These are phyloP conservation scores for Alnus glutinosa DNA, from an alignment of 306 rosid species.

Conservation along the genomic window DNA sequence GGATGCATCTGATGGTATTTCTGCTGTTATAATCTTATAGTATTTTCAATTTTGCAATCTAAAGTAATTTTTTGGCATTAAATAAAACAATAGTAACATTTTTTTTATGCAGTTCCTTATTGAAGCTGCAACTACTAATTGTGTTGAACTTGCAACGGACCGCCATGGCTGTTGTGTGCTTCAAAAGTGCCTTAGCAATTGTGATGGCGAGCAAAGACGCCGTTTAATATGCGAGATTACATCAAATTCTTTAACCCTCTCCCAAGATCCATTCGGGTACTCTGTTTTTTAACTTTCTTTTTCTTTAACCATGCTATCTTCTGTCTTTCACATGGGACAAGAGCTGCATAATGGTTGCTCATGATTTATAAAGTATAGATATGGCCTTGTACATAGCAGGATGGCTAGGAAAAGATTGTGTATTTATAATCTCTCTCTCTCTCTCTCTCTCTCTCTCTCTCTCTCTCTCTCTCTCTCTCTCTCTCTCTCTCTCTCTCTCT, in stretches of 20 bases:
- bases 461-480: too few relatives aligned
- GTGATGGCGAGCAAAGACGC: slow-evolving; percentile 38
- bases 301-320: neutral
- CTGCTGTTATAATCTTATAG: neutral
- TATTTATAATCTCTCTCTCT: neutral
- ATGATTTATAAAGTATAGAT: neutral
- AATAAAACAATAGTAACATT: neutral
- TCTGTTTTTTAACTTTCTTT: slow-evolving; percentile 4
- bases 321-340: neutral
- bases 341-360: neutral
- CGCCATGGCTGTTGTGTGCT: slow-evolving; percentile 71
- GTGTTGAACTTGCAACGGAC: slow-evolving; percentile 55
- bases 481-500: too few relatives aligned
- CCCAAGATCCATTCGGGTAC: slow-evolving; percentile 66
- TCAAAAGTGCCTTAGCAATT: slow-evolving; percentile 51
- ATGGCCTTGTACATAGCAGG: neutral
- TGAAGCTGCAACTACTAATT: slow-evolving; percentile 47
- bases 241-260: slow-evolving; percentile 48
- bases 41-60: neutral
- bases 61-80: neutral
- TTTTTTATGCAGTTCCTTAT: slow-evolving; percentile 50
- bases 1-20: neutral
- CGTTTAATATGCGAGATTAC: slow-evolving; percentile 42
- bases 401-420: neutral
- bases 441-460: too few relatives aligned